phyloP scores from a whole-genome alignment of 768 basidiomycete species.

The Lactarius deliciosus region DNA sequence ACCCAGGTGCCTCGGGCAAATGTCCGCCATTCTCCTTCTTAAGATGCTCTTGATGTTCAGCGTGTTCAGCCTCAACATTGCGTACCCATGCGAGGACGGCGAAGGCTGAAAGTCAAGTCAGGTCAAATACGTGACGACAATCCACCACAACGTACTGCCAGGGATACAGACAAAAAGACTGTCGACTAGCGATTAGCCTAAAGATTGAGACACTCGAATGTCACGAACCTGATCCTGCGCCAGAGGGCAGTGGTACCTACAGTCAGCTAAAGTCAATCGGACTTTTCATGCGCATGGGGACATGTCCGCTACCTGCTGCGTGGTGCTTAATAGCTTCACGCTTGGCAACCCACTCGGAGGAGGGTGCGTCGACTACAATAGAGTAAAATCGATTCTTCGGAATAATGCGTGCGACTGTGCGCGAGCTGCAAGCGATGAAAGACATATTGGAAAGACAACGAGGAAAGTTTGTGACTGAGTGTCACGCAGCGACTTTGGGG shows the following conservation, averaged over 20 bases:
- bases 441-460: constrained; percentile 32
- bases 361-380: constrained; percentile 42
- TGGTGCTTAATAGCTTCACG: constrained; percentile 62
- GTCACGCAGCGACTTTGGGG: constrained; percentile 21
- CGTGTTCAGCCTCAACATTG: constrained; percentile 61
- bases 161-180: constrained; percentile 79
- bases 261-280: constrained; percentile 23
- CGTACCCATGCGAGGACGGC: constrained; percentile 46
- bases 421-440: constrained; percentile 47
- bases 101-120: constrained; percentile 31
- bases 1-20: constrained; percentile 68
- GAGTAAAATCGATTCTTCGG: constrained; percentile 37
- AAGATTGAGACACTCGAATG: not conserved
- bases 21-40: constrained; percentile 70
- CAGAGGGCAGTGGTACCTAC: constrained; percentile 77
- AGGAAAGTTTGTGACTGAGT: not conserved
- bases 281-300: not conserved
- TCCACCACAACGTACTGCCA: constrained; percentile 52
- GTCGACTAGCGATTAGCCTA: constrained; percentile 24
- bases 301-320: constrained; percentile 52
- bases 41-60: constrained; percentile 67
- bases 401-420: constrained; percentile 47
- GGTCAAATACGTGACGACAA: constrained; percentile 1
- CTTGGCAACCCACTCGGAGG: constrained; percentile 49
- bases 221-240: constrained; percentile 78